Base-by-base conservation (phyloP, 202 grass and related monocot species). In the Brachypodium distachyon region DNA sequence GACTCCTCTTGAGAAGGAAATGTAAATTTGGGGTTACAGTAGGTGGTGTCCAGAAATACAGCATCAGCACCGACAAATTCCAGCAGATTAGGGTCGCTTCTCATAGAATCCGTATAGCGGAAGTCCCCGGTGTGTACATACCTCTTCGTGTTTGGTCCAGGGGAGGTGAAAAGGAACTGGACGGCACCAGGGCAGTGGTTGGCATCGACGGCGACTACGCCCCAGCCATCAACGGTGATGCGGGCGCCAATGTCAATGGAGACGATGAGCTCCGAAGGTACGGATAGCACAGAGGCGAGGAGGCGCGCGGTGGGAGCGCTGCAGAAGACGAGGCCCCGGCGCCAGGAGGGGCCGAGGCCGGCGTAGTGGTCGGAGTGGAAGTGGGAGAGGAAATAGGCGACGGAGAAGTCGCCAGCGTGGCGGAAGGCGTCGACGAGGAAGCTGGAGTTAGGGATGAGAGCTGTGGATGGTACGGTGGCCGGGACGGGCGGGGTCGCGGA, bases 111-210 rank as follows among this genome's bases (percentile, higher is more conserved):
- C 3, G 43, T 66, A 31, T 82, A 97, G 23, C 95, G 95, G 72
- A 90, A 94, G 75, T 94, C 95, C 0, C 91, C 91, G 0, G 91
- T 97, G 82, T 97, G 91, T 21, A 97, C 81, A 37, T 93, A 93
- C 66, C 72, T 89, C 78, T 86, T 63, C 4, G 61, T 31, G 1
- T 22, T 83, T 36, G 78, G 81, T 29, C 76, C 65, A 49, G 78
- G 83, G 59, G 74, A 82, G 52, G 73, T 64, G 77, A 97, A 94
- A 28, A 97, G 91, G 74, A 97, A 90, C 77, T 97, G 95, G 11
- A 94, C 89, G 27, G 91, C 95, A 3, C 91, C 95, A 3, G 95
- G 94, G 65, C 95, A 94, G 81, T 97, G 95, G 77, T 97, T 97
- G 36, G 95, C 95, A 42, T 97, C 91, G 38, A 97, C 78, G 34